Evolutionary conservation across 2,329 filamentous ascomycete species (phyloP), one percentile per base, ranked within the genome.

Genomic region (Penicillium thymicola): DNA sequence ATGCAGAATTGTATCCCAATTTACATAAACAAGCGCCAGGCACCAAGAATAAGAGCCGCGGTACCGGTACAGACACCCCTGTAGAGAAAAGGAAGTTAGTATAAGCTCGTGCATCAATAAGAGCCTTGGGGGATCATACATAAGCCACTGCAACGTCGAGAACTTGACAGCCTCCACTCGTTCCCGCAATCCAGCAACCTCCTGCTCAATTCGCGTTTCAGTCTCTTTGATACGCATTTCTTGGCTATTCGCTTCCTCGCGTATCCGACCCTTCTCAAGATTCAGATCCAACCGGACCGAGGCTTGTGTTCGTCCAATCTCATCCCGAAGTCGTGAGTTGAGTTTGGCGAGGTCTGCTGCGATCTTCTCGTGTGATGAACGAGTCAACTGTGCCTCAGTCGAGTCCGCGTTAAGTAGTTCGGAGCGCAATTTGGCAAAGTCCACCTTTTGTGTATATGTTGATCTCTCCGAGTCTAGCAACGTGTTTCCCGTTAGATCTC

Each of bases 221-320:
- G 94, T 97, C 82, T 99, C 94, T 80, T 96, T 97, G 69, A 99
- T 91, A 80, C 96, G 95, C 76, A 99, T 85, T 76, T 99, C 94
- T 78, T 97, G 94, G 56, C 89, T 89, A 64, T 96, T 95, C 18
- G 92, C 92, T 80, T 99, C 94, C 77, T 99, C 94, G 60, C 94
- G 82, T 65, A 97, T 99, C 60, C 94, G 84, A 14, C 94, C 94
- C 79, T 99, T 99, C 72, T 99, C 94, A 44, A 99, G 79, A 75
- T 97, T 99, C 59, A 99, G 78, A 75, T 99, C 94, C 44, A 99
- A 79, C 58, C 93, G 83, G 37, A 97, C 92, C 60, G 89, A 93
- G 6, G 93, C 93, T 77, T 97, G 93, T 3, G 94, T 97, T 42
- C 94, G 85, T 57, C 91, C 89, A 65, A 99, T 93, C 77, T 99